Percentiles rank a stretch among this genome's conserved stretches.
phyloP scores from a whole-genome alignment of 2,329 filamentous ascomycete genomes.

The Venturia carpophila region DNA sequence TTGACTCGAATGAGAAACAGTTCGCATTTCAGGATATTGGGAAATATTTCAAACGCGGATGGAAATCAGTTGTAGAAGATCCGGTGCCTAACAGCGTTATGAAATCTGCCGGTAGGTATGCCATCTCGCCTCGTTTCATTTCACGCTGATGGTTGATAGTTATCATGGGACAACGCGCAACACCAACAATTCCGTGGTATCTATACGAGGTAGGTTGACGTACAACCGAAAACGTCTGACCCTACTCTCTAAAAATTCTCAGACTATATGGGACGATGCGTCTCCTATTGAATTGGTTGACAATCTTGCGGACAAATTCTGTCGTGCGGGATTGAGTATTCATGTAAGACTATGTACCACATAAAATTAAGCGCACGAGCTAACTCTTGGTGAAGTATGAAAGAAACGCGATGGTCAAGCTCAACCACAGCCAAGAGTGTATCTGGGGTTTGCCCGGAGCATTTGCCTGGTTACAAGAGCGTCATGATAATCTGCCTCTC shows the following conservation, averaged over 20 bases:
- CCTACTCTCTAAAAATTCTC: background rate
- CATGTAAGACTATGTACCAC: background rate
- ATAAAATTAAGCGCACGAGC: background rate
- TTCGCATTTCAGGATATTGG: background rate
- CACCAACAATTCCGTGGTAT: conserved; percentile 17
- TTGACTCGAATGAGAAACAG: background rate
- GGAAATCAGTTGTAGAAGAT: background rate
- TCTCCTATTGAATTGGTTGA: conserved; percentile 11
- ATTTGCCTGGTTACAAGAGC: conserved; percentile 13
- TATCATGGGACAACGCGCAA: background rate
- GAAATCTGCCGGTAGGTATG: background rate
- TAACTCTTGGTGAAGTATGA: conserved; percentile 10
- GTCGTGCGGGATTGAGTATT: conserved; percentile 10
- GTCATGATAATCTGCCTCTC: background rate
- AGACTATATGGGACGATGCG: conserved; percentile 17
- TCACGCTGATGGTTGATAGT: conserved; percentile 2
- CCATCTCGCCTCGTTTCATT: background rate
- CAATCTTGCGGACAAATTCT: conserved; percentile 9
- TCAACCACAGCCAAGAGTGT: conserved; percentile 15
- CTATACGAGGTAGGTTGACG: conserved; percentile 8
- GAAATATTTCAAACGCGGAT: conserved; percentile 17
- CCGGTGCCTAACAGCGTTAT: conserved; percentile 5
- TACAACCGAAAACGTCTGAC: background rate
- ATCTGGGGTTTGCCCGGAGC: conserved; percentile 17
- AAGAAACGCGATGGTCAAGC: background rate